Percentiles rank a stretch among this genome's conserved stretches.
phyloP scores from a whole-genome alignment of 2,329 filamentous ascomycete genomes.

The Ascomycota sp. region DNA sequence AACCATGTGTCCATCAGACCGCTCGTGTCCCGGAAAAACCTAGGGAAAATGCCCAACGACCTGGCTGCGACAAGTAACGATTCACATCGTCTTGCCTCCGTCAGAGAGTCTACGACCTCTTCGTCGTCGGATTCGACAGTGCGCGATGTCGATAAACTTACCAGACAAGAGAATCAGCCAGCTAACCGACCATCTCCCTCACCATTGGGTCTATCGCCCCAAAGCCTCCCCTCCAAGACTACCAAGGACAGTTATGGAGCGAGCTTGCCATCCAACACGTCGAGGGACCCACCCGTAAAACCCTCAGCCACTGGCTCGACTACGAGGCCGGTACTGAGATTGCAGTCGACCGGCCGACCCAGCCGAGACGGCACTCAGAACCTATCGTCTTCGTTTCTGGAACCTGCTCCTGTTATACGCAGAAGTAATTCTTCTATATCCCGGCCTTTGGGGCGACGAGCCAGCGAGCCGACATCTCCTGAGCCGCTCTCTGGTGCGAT shows the following conservation, averaged over 20 bases:
- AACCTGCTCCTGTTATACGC: conserved; percentile 33
- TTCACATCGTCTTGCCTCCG: conserved; percentile 35
- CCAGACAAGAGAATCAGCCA: conserved; percentile 19
- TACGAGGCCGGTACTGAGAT: conserved; percentile 12
- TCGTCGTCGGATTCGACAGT: conserved; percentile 53
- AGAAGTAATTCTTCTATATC: conserved; percentile 34
- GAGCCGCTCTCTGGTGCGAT: conserved; percentile 14
- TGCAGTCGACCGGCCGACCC: conserved; percentile 32
- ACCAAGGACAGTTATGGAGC: conserved; percentile 15
- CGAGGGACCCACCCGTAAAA: conserved; percentile 10
- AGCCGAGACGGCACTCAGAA: conserved; percentile 46
- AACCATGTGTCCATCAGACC: conserved; percentile 34
- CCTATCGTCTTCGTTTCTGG: conserved; percentile 31
- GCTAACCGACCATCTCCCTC: conserved; percentile 21
- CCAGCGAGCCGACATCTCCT: conserved; percentile 16
- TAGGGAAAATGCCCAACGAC: conserved; percentile 31
- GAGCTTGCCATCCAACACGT: conserved; percentile 17
- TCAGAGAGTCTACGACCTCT: conserved; percentile 47
- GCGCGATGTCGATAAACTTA: conserved; percentile 22
- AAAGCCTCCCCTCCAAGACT: conserved; percentile 37
- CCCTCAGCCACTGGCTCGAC: conserved; percentile 12
- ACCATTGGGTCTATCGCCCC: conserved; percentile 37
- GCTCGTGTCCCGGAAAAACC: conserved; percentile 34
- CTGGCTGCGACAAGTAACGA: conserved; percentile 22
- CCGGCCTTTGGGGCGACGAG: conserved; percentile 21